These are phyloP conservation scores for Neonectria hederae DNA, from an alignment of 2,329 filamentous ascomycete species.

Conservation along the genomic window DNA sequence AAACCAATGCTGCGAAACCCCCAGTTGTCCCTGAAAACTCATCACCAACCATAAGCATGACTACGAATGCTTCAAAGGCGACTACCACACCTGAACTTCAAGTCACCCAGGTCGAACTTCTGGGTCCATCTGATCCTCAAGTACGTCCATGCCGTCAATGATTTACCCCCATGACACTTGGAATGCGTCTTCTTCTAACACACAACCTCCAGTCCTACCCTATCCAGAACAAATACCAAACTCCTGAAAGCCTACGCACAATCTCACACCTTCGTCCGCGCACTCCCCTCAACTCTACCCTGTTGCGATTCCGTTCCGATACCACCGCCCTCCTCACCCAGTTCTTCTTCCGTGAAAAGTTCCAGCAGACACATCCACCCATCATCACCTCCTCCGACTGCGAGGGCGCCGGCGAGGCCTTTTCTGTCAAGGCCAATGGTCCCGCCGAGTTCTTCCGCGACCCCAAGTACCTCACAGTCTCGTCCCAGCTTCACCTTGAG, in stretches of 20 bases:
- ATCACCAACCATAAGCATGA: background rate
- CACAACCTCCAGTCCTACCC: constrained; percentile 75
- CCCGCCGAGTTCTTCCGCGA: constrained; percentile 75
- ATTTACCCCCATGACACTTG: background rate
- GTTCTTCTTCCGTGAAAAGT: constrained; percentile 77
- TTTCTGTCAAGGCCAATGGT: constrained; percentile 69
- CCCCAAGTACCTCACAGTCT: constrained; percentile 96
- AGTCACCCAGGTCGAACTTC: constrained; percentile 72
- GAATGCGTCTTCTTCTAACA: constrained; percentile 12
- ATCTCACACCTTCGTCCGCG: constrained; percentile 88
- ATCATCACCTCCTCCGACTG: constrained; percentile 97
- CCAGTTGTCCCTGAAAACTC: constrained; percentile 2
- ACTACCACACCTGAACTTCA: constrained; percentile 70
- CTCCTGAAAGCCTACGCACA: constrained; percentile 85
- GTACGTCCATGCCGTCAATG: constrained; percentile 58
- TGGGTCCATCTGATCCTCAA: constrained; percentile 82
- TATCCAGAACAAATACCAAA: constrained; percentile 96
- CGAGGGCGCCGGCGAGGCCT: constrained; percentile 95
- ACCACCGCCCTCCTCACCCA: constrained; percentile 76
- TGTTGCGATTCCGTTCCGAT: constrained; percentile 85
- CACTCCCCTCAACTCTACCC: constrained; percentile 80
- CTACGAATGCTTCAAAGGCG: constrained; percentile 7
- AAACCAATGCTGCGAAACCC: constrained; percentile 1
- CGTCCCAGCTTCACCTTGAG: constrained; percentile 92
- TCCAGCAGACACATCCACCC: constrained; percentile 88